Evolutionary conservation across 257 asterid genomes (phyloP).

Genomic region (Solanum okadae): DNA sequence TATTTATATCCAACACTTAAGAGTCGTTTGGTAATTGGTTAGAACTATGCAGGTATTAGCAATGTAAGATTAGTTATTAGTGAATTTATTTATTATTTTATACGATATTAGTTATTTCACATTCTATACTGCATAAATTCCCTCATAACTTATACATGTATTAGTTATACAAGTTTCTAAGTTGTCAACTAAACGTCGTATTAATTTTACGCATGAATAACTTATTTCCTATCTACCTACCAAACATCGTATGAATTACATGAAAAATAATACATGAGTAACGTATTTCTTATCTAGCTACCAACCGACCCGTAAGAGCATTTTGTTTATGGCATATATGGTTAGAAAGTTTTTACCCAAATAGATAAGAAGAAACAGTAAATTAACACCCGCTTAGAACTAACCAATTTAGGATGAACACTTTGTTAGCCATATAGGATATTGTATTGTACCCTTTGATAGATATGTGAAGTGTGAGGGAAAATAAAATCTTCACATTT

Average conservation of each 20-base stretch:
- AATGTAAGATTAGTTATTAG: too few relatives aligned
- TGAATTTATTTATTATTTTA: not conserved
- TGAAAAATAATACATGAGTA: too few relatives aligned
- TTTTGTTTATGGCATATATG: too few relatives aligned
- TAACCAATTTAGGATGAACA: not conserved
- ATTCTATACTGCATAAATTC: not conserved
- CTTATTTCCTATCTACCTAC: too few relatives aligned
- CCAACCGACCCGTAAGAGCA: too few relatives aligned
- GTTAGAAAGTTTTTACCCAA: not conserved
- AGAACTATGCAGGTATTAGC: not conserved
- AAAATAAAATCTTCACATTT: not conserved
- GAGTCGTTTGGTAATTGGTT: too few relatives aligned
- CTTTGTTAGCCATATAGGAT: not conserved
- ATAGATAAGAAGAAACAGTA: not conserved
- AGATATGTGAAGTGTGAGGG: not conserved
- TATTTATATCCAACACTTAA: too few relatives aligned
- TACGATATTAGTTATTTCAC: not conserved
- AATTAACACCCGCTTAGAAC: not conserved
- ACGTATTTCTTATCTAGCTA: too few relatives aligned
- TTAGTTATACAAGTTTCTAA: too few relatives aligned
- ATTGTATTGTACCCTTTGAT: not conserved
- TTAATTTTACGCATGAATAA: too few relatives aligned
- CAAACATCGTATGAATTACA: too few relatives aligned
- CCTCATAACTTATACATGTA: not conserved
- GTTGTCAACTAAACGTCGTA: not conserved